Percentiles rank a stretch among this genome's conserved stretches.
phyloP scores from a whole-genome alignment of 2,329 filamentous ascomycete species.

The Hortaea werneckii region DNA sequence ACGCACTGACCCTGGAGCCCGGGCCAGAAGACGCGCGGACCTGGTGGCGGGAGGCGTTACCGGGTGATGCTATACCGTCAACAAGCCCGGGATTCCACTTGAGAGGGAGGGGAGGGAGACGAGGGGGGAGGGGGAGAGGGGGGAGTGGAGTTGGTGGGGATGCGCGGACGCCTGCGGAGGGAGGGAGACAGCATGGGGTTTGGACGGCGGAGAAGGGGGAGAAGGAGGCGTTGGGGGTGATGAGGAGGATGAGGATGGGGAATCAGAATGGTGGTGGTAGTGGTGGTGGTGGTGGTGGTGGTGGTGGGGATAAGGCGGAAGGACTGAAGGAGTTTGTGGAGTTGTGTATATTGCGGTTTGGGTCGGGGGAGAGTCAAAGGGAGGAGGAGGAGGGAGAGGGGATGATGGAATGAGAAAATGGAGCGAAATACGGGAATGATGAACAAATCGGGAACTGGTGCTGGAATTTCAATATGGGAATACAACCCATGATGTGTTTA shows the following conservation, averaged over 20 bases:
- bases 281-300: conserved; percentile 5
- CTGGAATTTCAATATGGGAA: too few relatives aligned
- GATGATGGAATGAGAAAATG: too few relatives aligned
- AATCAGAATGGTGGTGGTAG: too few relatives aligned
- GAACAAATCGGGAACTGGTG: too few relatives aligned
- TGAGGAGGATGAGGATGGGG: conserved; percentile 21
- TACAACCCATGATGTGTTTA: too few relatives aligned
- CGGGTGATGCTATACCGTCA: conserved; percentile 4
- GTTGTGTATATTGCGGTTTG: conserved; percentile 33
- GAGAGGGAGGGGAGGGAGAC: conserved; percentile 6
- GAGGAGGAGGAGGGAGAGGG: too few relatives aligned
- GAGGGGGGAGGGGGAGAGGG: conserved; percentile 8
- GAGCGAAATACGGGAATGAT: too few relatives aligned
- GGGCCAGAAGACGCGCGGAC: conserved; percentile 19
- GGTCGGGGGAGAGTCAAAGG: too few relatives aligned
- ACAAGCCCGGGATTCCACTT: background rate
- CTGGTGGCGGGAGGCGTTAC: conserved; percentile 19
- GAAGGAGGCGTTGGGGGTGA: conserved; percentile 20
- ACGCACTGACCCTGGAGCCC: conserved; percentile 27
- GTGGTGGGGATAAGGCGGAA: conserved; percentile 23
- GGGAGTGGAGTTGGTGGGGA: conserved; percentile 8
- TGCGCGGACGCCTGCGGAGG: conserved; percentile 7
- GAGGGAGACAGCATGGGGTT: conserved; percentile 19
- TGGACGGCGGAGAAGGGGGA: conserved; percentile 31
- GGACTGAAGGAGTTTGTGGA: conserved; percentile 35